Conservation (phyloP, 106 monocot species). For the Alisma plantagoaquatica region DNA sequence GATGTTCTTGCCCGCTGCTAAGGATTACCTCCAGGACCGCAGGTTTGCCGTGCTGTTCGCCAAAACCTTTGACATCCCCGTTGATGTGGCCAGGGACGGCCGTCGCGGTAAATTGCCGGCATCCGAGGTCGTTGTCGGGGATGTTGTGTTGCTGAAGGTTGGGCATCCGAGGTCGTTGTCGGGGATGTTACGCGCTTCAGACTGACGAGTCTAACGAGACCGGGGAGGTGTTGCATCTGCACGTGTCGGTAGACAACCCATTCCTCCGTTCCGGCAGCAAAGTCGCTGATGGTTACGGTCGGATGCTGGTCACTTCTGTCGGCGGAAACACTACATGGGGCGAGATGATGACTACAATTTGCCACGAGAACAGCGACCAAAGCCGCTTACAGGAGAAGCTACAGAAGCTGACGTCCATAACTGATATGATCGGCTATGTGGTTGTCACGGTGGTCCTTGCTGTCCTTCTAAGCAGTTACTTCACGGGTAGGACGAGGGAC, state of each 20-base stretch:
- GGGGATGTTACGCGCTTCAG: slow-evolving; percentile 34
- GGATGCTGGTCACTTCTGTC: slow-evolving; percentile 37
- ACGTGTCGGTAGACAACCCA: slow-evolving; percentile 16
- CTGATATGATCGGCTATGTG: not conserved
- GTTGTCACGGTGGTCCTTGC: too few relatives aligned
- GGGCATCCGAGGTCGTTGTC: slow-evolving; percentile 38
- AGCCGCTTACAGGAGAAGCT: slow-evolving; percentile 43
- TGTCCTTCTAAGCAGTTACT: too few relatives aligned
- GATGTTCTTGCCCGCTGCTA: slow-evolving; percentile 18
- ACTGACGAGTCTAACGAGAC: slow-evolving; percentile 50
- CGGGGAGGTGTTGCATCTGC: slow-evolving; percentile 26
- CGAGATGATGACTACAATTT: slow-evolving; percentile 39
- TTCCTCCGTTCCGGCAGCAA: slow-evolving; percentile 44
- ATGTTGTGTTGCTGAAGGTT: slow-evolving; percentile 29
- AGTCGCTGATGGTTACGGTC: slow-evolving; percentile 35
- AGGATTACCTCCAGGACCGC: slow-evolving; percentile 18
- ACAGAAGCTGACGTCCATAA: slow-evolving; percentile 18
- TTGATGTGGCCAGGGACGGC: slow-evolving; percentile 21
- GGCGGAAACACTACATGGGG: slow-evolving; percentile 44
- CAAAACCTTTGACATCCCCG: too few relatives aligned
- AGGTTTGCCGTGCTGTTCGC: slow-evolving; percentile 19
- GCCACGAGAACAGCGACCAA: slow-evolving; percentile 16
- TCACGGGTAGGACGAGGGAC: too few relatives aligned
- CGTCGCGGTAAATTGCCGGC: slow-evolving; percentile 20
- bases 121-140: slow-evolving; percentile 40